These are phyloP conservation scores for Neophaeococcomyces aloes DNA, from an alignment of 2,329 filamentous ascomycete genomes.

Conservation along the genomic window DNA sequence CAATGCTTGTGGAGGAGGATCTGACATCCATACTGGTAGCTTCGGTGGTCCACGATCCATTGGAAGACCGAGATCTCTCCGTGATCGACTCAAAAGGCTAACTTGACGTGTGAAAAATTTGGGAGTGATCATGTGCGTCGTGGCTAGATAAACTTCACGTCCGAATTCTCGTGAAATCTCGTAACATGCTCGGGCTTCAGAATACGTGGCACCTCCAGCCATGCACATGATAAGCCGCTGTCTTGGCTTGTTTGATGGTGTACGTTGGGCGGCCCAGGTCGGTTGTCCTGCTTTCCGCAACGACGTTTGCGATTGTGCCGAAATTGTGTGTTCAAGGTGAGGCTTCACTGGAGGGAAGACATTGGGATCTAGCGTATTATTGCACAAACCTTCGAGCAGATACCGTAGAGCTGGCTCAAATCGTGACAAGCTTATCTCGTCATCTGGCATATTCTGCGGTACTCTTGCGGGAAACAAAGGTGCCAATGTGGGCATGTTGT, in stretches of 20 bases:
- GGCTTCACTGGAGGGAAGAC: conserved; percentile 65
- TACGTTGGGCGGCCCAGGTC: conserved; percentile 81
- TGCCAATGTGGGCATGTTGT: conserved; percentile 53
- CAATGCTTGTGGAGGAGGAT: conserved; percentile 47
- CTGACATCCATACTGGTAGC: conserved; percentile 69
- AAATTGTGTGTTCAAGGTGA: conserved; percentile 43
- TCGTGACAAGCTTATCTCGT: conserved; percentile 77
- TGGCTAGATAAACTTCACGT: conserved; percentile 77
- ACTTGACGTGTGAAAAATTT: conserved; percentile 73
- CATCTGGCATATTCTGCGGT: conserved; percentile 31
- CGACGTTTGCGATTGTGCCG: conserved; percentile 55
- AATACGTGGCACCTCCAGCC: conserved; percentile 89
- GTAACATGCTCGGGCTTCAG: conserved; percentile 81
- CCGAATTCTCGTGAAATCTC: conserved; percentile 63
- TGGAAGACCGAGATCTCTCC: conserved; percentile 67
- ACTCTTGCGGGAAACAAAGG: conserved; percentile 56
- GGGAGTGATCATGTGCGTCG: conserved; percentile 87
- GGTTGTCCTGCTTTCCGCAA: conserved; percentile 75
- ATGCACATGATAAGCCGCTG: conserved; percentile 91
- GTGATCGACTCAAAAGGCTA: conserved; percentile 64
- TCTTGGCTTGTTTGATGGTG: conserved; percentile 64
- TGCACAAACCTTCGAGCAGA: conserved; percentile 66
- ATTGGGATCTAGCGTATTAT: conserved; percentile 55
- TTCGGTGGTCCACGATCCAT: conserved; percentile 68
- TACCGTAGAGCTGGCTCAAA: conserved; percentile 72